Evolutionary conservation across 495 filamentous ascomycete species (phyloP).

Genomic region (Staphylotrichum longicolle): DNA sequence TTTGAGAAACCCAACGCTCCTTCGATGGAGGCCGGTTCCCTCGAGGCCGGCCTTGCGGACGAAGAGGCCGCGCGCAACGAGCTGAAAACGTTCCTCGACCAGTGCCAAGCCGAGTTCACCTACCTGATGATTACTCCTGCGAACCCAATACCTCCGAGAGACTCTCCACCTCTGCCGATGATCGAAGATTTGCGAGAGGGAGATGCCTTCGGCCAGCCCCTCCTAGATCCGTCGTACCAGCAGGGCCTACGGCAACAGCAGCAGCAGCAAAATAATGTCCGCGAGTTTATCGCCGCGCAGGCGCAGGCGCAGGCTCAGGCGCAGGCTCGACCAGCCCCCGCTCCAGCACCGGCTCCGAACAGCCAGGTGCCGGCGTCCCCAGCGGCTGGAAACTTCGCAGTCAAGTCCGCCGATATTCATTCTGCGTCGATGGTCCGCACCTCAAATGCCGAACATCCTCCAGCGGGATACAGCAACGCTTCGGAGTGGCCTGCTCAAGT

Average conservation of each 20-base stretch:
- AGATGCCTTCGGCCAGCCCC: conserved; percentile 42
- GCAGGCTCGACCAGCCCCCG: conserved; percentile 44
- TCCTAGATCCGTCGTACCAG: conserved; percentile 35
- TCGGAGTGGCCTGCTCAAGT: conserved; percentile 46
- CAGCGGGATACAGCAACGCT: conserved; percentile 33
- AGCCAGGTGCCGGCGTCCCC: conserved; percentile 53
- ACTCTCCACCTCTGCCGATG: conserved; percentile 50
- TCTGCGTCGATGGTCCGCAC: conserved; percentile 46
- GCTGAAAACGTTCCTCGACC: conserved; percentile 60
- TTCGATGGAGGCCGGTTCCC: conserved; percentile 18
- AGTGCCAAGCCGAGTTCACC: conserved; percentile 62
- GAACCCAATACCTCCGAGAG: conserved; percentile 58
- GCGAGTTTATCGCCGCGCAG: not conserved
- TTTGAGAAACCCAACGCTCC: conserved; percentile 22
- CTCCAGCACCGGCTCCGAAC: conserved; percentile 52
- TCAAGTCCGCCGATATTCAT: conserved; percentile 42
- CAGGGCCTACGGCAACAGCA: conserved; percentile 29
- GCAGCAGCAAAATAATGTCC: conserved; percentile 31
- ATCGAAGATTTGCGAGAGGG: conserved; percentile 51
- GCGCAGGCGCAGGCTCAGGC: conserved; percentile 41
- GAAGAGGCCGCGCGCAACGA: conserved; percentile 57
- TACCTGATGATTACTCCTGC: conserved; percentile 63
- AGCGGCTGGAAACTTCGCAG: conserved; percentile 35
- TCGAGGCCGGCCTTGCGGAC: conserved; percentile 36
- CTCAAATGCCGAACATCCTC: conserved; percentile 38